Base-by-base conservation (phyloP, 305 asterid species). In the Solanum chacoense region DNA sequence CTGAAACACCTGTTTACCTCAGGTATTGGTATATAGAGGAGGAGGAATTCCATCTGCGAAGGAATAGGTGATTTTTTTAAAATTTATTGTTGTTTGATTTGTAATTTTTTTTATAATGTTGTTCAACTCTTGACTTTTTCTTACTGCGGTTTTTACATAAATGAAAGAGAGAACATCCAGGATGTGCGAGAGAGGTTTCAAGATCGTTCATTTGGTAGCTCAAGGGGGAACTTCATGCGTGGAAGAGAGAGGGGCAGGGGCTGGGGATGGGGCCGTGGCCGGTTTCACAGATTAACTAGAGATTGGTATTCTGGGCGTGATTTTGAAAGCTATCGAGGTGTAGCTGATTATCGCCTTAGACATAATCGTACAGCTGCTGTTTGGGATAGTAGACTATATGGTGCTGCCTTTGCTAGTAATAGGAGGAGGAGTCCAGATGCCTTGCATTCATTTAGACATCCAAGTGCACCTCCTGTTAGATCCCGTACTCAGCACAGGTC, bases 261-360 rank as follows among this genome's bases (percentile, higher is more conserved):
- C 2, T 3, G 55, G 18, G 18, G 94, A 2, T 3, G 50, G 50
- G 16, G 14, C 5, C 1, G 55, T 1, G 50, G 95, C 67, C 92
- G 94, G 72, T 90, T 93, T 87, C 95, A 88, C 7, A 42, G 55
- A 42, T 42, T 14, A 42, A 0, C 1, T 42, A 73, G 91, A 79
- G 97, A 94, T 22, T 94, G 98, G 98, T 91, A 93, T 91, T 90
- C 95, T 36, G 92, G 90, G 55, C 93, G 91, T 55, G 91, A 94
- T 86, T 94, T 91, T 90, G 94, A 91, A 91, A 28, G 29, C 29
- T 28, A 28, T 28, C 29, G 29, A 28, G 29, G 29, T 28, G 29
- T 28, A 28, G 29, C 29, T 28, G 29, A 28, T 28, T 28, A 28
- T 28, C 29, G 29, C 29, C 2, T 28, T 28, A 1, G 29, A 28